Evolutionary conservation across 331 rosid species (phyloP).

Genomic region (Rosa hybrid): DNA sequence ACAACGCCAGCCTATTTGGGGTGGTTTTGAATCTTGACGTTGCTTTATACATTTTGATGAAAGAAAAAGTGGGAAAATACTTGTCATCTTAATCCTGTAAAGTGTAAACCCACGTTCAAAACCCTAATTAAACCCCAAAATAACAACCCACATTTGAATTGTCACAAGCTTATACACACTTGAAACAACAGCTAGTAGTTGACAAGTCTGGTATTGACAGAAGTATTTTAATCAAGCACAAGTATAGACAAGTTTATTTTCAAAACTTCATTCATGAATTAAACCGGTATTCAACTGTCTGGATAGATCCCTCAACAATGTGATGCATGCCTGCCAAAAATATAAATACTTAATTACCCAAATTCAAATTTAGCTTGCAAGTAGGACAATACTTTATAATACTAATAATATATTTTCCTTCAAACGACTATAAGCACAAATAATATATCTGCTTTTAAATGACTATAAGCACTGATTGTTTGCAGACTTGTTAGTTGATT

Average conservation of each 20-base stretch:
- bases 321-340: neutral
- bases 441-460: neutral
- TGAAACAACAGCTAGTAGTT: constrained; percentile 7
- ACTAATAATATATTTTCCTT: neutral
- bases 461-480: neutral
- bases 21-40: neutral
- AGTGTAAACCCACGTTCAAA: constrained; percentile 4
- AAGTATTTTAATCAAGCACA: neutral
- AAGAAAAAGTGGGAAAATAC: neutral
- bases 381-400: neutral
- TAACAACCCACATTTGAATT: neutral
- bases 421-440: neutral
- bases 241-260: neutral
- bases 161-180: neutral
- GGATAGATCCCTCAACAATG: constrained; percentile 8
- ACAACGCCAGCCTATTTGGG: constrained; percentile 50
- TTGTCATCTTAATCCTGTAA: neutral
- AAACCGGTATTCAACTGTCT: neutral
- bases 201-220: neutral
- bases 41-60: neutral
- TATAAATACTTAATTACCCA: neutral
- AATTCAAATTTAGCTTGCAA: neutral
- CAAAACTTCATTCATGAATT: neutral
- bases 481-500: neutral
- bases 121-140: neutral